A percentile compares a stretch with the other conserved stretches of the same genome.
phyloP scores from a whole-genome alignment of 2,329 filamentous ascomycete genomes.

The Pseudocercospora fijiensis region DNA sequence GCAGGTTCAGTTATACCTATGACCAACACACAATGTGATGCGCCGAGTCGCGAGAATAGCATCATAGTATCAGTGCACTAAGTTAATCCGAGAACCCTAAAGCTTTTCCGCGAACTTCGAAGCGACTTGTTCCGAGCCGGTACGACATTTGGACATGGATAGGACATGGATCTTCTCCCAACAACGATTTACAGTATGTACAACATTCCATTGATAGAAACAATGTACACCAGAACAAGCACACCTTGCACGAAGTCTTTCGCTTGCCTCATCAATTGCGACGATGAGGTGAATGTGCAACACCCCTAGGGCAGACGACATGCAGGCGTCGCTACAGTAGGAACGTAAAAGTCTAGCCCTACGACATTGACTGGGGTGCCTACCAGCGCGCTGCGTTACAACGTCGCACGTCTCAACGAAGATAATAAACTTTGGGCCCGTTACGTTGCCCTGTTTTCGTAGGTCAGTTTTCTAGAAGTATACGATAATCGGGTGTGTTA shows the following conservation, averaged over 20 bases:
- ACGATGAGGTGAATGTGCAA: neutral
- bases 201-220: neutral
- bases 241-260: neutral
- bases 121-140: constrained; percentile 1
- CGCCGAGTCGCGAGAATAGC: constrained; percentile 4
- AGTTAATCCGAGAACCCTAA: neutral
- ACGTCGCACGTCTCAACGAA: constrained; percentile 9
- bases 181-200: neutral
- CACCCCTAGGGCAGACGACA: neutral
- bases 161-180: neutral
- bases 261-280: neutral
- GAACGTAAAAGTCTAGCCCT: neutral
- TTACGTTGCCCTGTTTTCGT: too few species aligned
- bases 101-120: neutral
- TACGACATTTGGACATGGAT: neutral
- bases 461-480: too few species aligned
- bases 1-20: neutral
- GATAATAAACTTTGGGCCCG: too few species aligned
- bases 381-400: too few species aligned
- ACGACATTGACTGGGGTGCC: neutral
- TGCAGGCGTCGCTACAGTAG: neutral
- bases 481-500: too few species aligned
- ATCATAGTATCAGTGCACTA: neutral
- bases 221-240: neutral
- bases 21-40: neutral